These are phyloP conservation scores for Suhomyces vadensis DNA, from an alignment of 805 yeast species.

Conservation along the genomic window DNA sequence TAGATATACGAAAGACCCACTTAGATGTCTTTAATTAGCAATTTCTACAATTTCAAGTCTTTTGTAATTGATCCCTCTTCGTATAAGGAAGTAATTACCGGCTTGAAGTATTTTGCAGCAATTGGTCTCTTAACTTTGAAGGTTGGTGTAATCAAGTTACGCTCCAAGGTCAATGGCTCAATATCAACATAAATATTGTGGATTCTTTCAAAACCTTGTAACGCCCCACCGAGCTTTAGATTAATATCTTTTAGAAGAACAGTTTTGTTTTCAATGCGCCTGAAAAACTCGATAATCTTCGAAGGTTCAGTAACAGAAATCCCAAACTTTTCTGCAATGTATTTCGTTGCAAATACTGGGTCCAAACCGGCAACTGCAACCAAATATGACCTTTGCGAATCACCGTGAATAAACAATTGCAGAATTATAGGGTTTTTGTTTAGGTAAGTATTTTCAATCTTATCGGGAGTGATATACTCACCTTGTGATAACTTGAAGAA, in stretches of 20 bases:
- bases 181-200: constrained; percentile 27
- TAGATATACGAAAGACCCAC: no score
- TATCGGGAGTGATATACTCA: constrained; percentile 33
- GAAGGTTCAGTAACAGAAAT: neutral
- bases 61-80: constrained; percentile 39
- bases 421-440: constrained; percentile 18
- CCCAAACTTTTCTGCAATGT: neutral
- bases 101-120: constrained; percentile 46
- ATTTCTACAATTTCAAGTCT: constrained; percentile 11
- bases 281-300: neutral
- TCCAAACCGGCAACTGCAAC: constrained; percentile 28
- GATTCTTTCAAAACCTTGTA: constrained; percentile 26
- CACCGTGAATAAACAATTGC: constrained; percentile 26
- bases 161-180: constrained; percentile 27
- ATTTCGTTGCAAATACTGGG: constrained; percentile 12
- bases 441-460: constrained; percentile 28
- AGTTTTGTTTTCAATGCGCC: constrained; percentile 18
- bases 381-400: constrained; percentile 21
- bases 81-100: constrained; percentile 45
- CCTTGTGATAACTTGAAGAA: constrained; percentile 35
- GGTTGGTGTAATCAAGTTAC: constrained; percentile 30
- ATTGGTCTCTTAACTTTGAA: constrained; percentile 53
- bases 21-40: neutral
- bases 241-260: constrained; percentile 18
- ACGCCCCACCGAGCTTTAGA: constrained; percentile 14